Conservation (phyloP, 2,329 filamentous ascomycete species). For the Zalaria sp. region DNA sequence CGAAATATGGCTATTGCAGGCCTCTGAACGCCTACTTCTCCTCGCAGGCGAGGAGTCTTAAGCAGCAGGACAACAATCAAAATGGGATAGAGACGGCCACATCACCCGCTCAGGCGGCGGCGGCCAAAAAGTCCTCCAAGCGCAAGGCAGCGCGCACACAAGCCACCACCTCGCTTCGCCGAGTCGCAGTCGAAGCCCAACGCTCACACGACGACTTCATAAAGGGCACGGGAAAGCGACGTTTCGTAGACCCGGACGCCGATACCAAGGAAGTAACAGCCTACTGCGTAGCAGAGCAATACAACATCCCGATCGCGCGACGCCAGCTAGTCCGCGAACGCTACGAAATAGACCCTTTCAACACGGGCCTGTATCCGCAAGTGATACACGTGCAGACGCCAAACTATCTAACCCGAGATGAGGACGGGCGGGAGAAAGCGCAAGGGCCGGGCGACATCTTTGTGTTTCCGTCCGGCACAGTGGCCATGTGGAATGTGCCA, state of each 20-base stretch:
- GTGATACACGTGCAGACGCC: slow-evolving; percentile 45
- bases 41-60: no score
- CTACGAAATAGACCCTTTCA: slow-evolving; percentile 47
- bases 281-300: slow-evolving; percentile 54
- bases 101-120: no score
- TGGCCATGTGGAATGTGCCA: slow-evolving; percentile 83
- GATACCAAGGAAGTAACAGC: slow-evolving; percentile 42
- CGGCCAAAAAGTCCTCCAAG: slow-evolving; percentile 20
- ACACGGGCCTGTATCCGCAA: slow-evolving; percentile 49
- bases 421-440: slow-evolving; percentile 25
- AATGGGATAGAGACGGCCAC: no score
- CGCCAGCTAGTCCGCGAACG: slow-evolving; percentile 43
- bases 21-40: no score
- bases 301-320: slow-evolving; percentile 44
- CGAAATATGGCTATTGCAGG: no score
- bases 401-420: slow-evolving; percentile 23
- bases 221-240: slow-evolving; percentile 28
- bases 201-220: slow-evolving; percentile 39
- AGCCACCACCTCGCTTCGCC: slow-evolving; percentile 61
- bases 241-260: slow-evolving; percentile 31
- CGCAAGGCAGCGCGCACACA: slow-evolving; percentile 36
- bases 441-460: slow-evolving; percentile 62
- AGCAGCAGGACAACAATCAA: no score
- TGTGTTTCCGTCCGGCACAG: slow-evolving; percentile 85
- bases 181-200: slow-evolving; percentile 79